phyloP scores from a whole-genome alignment of 441 rosid genomes.

The Dalechampia spathulata region DNA sequence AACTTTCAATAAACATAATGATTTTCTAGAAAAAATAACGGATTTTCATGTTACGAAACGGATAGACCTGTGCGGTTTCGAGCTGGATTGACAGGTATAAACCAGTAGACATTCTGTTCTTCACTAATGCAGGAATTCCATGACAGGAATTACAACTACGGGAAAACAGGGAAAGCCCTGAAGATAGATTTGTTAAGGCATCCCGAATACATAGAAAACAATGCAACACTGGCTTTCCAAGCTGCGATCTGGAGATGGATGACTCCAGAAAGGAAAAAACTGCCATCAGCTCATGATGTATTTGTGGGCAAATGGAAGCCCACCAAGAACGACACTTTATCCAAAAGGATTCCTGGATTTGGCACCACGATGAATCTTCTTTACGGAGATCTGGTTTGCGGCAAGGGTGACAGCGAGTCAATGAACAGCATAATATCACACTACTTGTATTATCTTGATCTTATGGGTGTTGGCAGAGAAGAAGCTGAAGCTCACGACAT shows the following conservation, averaged over 20 bases:
- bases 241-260: constrained; percentile 74
- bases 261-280: constrained; percentile 55
- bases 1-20: too few relatives aligned
- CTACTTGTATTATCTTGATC: constrained; percentile 55
- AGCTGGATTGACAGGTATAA: too few relatives aligned
- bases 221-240: constrained; percentile 66
- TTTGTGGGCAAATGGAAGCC: constrained; percentile 73
- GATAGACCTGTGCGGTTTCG: too few relatives aligned
- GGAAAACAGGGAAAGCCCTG: constrained; percentile 54
- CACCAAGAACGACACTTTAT: constrained; percentile 58
- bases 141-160: constrained; percentile 71
- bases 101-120: background rate
- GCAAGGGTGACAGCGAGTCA: constrained; percentile 49
- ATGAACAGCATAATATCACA: constrained; percentile 65
- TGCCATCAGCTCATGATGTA: constrained; percentile 60
- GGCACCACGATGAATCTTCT: constrained; percentile 69
- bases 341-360: constrained; percentile 59
- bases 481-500: constrained; percentile 67
- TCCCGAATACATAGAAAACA: constrained; percentile 64
- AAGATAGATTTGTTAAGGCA: constrained; percentile 47
- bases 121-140: background rate
- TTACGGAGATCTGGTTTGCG: constrained; percentile 56
- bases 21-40: too few relatives aligned
- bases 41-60: too few relatives aligned
- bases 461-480: constrained; percentile 66